phyloP scores from a whole-genome alignment of 139 green algal genomes.

The Ettlia oleoabundans region DNA sequence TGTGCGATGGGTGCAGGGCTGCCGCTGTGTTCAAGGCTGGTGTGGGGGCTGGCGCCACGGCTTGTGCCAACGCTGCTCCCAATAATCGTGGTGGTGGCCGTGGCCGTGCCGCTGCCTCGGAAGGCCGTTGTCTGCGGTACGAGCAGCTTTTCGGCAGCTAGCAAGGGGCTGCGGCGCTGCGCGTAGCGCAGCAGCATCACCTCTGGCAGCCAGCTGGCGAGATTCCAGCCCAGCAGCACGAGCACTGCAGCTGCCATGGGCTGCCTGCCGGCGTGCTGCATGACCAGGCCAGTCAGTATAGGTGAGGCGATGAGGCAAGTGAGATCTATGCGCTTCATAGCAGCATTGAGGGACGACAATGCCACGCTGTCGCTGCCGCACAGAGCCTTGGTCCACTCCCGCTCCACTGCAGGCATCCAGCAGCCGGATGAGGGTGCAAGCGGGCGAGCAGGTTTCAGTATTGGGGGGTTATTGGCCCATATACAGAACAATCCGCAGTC shows the following conservation, averaged over 20 bases:
- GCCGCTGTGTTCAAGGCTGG: too few relatives aligned
- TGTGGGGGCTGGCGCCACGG: too few relatives aligned
- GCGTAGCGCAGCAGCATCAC: conserved; percentile 58
- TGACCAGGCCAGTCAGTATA: conserved; percentile 67
- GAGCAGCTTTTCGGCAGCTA: not conserved
- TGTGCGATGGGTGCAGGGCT: too few relatives aligned
- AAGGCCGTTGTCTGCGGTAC: not conserved
- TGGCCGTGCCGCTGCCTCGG: too few relatives aligned
- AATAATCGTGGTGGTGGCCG: too few relatives aligned
- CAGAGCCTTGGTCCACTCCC: conserved; percentile 63
- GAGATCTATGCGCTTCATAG: conserved; percentile 85
- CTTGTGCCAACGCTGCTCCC: too few relatives aligned
- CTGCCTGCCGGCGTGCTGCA: conserved; percentile 55
- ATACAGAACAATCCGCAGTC: not conserved
- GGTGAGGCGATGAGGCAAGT: conserved; percentile 72
- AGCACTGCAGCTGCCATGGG: conserved; percentile 49
- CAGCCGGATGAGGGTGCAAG: not conserved
- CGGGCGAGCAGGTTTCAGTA: too few relatives aligned
- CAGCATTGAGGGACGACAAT: conserved; percentile 64
- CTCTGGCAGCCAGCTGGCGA: conserved; percentile 65
- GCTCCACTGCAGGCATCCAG: conserved; percentile 62
- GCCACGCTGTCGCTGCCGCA: conserved; percentile 40
- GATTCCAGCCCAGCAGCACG: conserved; percentile 59
- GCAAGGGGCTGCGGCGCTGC: conserved; percentile 21
- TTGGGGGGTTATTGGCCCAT: not conserved